These are phyloP conservation scores for Aurantiochytrium sp. DNA, from an alignment of 108 stramenopile genomes.

Conservation along the genomic window DNA sequence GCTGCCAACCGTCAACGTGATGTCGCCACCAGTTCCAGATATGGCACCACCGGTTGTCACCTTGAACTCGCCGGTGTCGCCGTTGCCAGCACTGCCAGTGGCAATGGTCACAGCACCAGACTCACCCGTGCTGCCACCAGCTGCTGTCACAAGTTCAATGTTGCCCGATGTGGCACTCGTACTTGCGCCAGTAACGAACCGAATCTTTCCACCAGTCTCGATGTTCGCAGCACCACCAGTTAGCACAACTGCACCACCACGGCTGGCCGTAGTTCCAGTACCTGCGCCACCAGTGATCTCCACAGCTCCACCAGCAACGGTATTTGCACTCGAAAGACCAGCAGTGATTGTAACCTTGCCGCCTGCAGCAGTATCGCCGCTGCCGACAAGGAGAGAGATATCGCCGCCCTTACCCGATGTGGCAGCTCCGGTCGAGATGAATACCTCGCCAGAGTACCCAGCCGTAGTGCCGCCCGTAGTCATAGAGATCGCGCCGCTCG, in stretches of 20 bases:
- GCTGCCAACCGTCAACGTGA: neutral
- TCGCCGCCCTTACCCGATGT: neutral
- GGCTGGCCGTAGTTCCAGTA: neutral
- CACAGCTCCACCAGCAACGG: slow-evolving; percentile 27
- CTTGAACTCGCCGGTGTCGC: neutral
- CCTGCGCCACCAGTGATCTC: slow-evolving; percentile 20
- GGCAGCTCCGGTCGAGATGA: neutral
- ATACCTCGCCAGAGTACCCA: neutral
- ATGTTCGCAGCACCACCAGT: neutral
- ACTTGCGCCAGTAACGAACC: slow-evolving; percentile 5
- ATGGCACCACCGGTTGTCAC: neutral
- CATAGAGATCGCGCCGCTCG: neutral
- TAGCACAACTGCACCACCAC: slow-evolving; percentile 21
- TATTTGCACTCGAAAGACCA: neutral
- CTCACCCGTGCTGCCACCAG: slow-evolving; percentile 26
- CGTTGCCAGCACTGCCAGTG: neutral
- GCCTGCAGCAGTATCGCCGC: neutral
- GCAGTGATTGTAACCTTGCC: neutral
- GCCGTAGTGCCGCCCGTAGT: neutral
- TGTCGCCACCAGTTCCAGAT: neutral
- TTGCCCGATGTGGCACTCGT: neutral
- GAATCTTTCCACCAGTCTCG: slow-evolving; percentile 22
- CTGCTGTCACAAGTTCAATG: slow-evolving; percentile 25
- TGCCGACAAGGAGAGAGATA: neutral
- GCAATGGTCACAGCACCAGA: slow-evolving; percentile 18